Base-by-base conservation (phyloP, 805 yeast species). In the Spathaspora boniae region DNA sequence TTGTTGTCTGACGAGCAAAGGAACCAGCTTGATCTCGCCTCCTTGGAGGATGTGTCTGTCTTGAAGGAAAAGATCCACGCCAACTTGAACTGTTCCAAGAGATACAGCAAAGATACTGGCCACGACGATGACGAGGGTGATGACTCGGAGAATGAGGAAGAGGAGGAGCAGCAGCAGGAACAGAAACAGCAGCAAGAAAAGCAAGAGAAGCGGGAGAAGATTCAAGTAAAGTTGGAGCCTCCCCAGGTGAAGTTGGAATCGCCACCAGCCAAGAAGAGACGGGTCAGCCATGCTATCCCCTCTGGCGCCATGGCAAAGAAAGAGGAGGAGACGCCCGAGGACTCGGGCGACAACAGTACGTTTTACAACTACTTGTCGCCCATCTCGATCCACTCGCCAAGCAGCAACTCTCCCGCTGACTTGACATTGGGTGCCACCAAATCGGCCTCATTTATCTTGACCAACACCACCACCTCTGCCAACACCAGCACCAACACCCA, bases 361-460 rank as follows among this genome's bases (percentile, higher is more conserved):
- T 27, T 29, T 14, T 26, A 9, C 19, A 62, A 58, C 52, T 66
- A 64, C 44, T 54, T 65, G 37, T 62, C 70, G n/a, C 72, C 72
- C 14, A 62, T 65, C 20, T 64, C 70, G 29, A 63, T 65, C 34
- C 56, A 60, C 43, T 60, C 68, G 1, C 66, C 70, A 8, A 45
- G 53, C 22, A 45, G 53, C 22, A 60, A 54, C 46, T 62, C 70
- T 3, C 70, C 72, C 12, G 51, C 62, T 30, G 64, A 65, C 42
- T 58, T 65, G 44, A 60, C 65, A 18, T 51, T 63, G 34, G 36
- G 37, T 16, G 15, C 31, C 7, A 4, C 26, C n/a, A n/a, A n/a
- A 26, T 28, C 34, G 6, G 7, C 16, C 14, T 31, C 32, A 29
- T 28, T n/a, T 6, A n/a, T 14, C 17, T 6, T 31, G 39, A 43